These are phyloP conservation scores for Paracoccidioides brasiliensis DNA, from an alignment of 2,329 filamentous ascomycete genomes.

Conservation along the genomic window DNA sequence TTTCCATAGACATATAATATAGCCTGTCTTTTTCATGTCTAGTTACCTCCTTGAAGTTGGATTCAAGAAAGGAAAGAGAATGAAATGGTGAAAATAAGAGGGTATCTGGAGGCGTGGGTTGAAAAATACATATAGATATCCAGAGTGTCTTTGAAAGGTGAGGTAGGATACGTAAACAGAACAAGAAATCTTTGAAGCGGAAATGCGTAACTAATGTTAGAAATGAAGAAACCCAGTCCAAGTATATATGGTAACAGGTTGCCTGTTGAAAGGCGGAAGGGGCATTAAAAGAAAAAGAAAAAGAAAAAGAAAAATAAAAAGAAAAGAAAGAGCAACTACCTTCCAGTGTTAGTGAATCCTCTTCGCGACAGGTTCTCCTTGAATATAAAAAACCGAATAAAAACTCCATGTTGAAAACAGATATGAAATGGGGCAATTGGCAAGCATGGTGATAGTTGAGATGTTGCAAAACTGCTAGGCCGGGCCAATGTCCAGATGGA, in stretches of 20 bases:
- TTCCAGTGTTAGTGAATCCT: background rate
- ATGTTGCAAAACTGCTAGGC: background rate
- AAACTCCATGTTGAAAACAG: background rate
- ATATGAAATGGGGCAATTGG: constrained; percentile 3
- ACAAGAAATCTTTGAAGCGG: background rate
- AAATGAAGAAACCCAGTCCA: background rate
- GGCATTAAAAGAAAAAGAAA: too few relatives aligned
- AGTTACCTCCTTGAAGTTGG: background rate
- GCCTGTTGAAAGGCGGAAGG: constrained; percentile 4
- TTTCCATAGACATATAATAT: background rate
- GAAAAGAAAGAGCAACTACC: background rate
- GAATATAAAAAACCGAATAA: background rate
- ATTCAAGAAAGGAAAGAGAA: background rate
- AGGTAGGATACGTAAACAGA: background rate
- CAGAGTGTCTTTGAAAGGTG: background rate
- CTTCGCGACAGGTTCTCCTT: background rate
- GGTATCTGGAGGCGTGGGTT: background rate
- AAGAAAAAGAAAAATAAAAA: background rate
- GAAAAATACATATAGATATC: too few relatives aligned
- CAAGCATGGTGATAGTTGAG: background rate
- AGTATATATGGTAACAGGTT: background rate
- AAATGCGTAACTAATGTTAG: too few relatives aligned
- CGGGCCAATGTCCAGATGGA: too few relatives aligned
- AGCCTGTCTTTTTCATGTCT: background rate
- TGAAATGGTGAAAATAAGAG: background rate